Evolutionary conservation across 2,329 filamentous ascomycete genomes (phyloP).

Genomic region (Colletotrichum agaves): DNA sequence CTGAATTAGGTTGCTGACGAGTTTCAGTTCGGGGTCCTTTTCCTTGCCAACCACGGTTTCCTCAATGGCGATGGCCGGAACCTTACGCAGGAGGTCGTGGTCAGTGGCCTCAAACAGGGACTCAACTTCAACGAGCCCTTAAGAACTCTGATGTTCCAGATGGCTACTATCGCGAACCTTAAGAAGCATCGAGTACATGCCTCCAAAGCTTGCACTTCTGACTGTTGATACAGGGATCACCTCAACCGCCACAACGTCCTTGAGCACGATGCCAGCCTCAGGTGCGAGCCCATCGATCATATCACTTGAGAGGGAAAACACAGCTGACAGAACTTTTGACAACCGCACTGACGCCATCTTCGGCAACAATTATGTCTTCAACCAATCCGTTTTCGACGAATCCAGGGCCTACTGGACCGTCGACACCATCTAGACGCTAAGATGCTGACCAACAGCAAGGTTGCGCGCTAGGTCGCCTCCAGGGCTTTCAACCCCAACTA

Average conservation of each 20-base stretch:
- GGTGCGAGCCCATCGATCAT: constrained; percentile 40
- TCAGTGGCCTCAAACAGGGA: constrained; percentile 51
- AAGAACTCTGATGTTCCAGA: constrained; percentile 53
- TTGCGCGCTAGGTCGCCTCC: constrained; percentile 56
- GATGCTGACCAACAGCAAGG: constrained; percentile 57
- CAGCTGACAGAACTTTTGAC: background rate
- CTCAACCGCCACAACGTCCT: constrained; percentile 59
- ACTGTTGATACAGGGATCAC: constrained; percentile 45
- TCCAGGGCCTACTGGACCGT: constrained; percentile 58
- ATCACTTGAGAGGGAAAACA: background rate
- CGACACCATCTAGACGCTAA: constrained; percentile 50
- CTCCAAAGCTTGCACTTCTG: background rate
- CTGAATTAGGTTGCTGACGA: background rate
- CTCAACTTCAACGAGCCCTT: constrained; percentile 57
- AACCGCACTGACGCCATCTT: constrained; percentile 59
- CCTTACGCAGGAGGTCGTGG: constrained; percentile 50
- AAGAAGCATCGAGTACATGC: no score
- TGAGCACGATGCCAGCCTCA: constrained; percentile 60
- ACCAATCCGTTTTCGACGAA: constrained; percentile 60
- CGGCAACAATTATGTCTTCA: constrained; percentile 63
- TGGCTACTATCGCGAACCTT: constrained; percentile 55
- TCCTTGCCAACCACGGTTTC: constrained; percentile 60
- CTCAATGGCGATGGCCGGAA: constrained; percentile 58
- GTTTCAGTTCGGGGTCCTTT: constrained; percentile 54
- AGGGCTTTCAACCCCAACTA: constrained; percentile 60